Percentiles rank a stretch among this genome's conserved stretches.
These are phyloP conservation scores for Microglena sp. DNA, from an alignment of 139 green algal genomes.

Conservation along the genomic window DNA sequence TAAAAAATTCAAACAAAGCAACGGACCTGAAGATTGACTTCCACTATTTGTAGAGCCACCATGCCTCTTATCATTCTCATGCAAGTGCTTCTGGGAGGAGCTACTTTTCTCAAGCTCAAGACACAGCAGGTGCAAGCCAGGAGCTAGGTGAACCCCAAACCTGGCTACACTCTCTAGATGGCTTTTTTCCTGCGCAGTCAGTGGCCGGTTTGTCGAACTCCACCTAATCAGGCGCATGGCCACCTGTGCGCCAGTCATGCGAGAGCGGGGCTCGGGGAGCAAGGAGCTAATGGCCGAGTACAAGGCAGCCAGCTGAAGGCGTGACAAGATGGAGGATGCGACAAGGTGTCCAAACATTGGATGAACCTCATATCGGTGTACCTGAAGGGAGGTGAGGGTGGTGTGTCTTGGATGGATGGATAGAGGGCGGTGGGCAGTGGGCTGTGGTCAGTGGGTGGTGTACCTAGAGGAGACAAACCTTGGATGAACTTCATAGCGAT, in stretches of 20 bases:
- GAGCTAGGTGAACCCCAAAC: slow-evolving; percentile 19
- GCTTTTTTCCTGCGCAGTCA: slow-evolving; percentile 15
- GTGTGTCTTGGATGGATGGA: too few species aligned
- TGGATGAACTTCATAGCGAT: too few species aligned
- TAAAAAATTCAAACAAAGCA: not conserved
- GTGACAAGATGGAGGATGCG: slow-evolving; percentile 10
- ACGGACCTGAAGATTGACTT: too few species aligned
- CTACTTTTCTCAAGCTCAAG: slow-evolving; percentile 24
- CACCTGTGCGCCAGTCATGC: slow-evolving; percentile 30
- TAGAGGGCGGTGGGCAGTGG: too few species aligned
- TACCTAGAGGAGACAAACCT: too few species aligned
- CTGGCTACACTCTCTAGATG: slow-evolving; percentile 12
- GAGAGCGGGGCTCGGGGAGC: slow-evolving; percentile 34
- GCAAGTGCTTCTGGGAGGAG: slow-evolving; percentile 18
- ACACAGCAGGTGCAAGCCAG: slow-evolving; percentile 23
- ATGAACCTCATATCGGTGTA: slow-evolving; percentile 36
- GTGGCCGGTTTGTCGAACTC: slow-evolving; percentile 32
- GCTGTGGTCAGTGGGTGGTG: too few species aligned
- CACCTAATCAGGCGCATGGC: slow-evolving; percentile 37
- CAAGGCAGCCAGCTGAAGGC: slow-evolving; percentile 53
- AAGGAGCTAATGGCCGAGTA: slow-evolving; percentile 41
- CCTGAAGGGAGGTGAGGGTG: slow-evolving; percentile 23
- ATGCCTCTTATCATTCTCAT: too few species aligned
- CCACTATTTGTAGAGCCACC: too few species aligned
- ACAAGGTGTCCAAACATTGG: slow-evolving; percentile 34